Evolutionary conservation across 768 basidiomycete genomes (phyloP).

Genomic region (Boletus pseudopeckii): DNA sequence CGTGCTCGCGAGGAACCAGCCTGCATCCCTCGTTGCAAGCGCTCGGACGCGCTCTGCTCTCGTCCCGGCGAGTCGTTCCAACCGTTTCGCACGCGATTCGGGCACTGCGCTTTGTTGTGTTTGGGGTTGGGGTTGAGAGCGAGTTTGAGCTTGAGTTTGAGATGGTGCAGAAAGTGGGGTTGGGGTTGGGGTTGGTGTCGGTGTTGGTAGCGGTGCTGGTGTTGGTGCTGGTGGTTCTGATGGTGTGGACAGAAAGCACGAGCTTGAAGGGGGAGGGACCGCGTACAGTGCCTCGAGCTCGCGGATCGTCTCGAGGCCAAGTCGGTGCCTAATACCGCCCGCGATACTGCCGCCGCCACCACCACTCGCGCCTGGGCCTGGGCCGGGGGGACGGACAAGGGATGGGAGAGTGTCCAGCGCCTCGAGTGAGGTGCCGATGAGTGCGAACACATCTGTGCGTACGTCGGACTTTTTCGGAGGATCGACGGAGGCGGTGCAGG

Average conservation of each 20-base stretch:
- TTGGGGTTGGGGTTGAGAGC: not conserved
- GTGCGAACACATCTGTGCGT: conserved; percentile 22
- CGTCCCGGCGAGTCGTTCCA: conserved; percentile 13
- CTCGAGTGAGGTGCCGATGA: conserved; percentile 20
- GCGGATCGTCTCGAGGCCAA: conserved; percentile 29
- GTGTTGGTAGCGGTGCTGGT: not conserved
- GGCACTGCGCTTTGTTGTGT: not conserved
- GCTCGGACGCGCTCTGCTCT: conserved; percentile 18
- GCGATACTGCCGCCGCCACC: not conserved
- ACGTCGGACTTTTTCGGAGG: conserved; percentile 8
- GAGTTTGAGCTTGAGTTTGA: not conserved
- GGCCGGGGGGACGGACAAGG: not conserved
- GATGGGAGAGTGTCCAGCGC: conserved; percentile 16
- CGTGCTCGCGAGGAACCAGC: conserved; percentile 27
- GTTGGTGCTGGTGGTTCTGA: not conserved
- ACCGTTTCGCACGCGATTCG: conserved; percentile 1
- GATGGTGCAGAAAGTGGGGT: not conserved
- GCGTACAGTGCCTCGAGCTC: conserved; percentile 24
- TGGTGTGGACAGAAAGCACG: not conserved
- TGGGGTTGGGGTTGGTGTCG: not conserved
- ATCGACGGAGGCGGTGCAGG: not conserved
- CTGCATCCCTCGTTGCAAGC: conserved; percentile 26
- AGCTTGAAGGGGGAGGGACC: not conserved
- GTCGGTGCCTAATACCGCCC: conserved; percentile 15
- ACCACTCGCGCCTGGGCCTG: not conserved